These are phyloP conservation scores for Penicillium sp. DNA, from an alignment of 2,329 filamentous ascomycete genomes.

Conservation along the genomic window DNA sequence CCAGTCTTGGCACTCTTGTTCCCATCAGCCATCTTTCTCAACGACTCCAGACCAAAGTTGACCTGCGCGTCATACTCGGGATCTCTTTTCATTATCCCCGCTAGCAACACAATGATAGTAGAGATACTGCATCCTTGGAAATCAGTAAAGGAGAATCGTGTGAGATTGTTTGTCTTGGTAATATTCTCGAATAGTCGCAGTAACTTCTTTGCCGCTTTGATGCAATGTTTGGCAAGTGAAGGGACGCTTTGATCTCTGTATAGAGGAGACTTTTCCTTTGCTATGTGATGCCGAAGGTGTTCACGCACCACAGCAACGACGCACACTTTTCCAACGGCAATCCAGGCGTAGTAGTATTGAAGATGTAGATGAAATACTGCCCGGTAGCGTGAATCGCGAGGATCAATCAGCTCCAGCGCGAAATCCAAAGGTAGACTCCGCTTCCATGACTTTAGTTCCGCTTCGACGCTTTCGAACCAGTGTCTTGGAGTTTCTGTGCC, in stretches of 20 bases:
- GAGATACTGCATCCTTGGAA: constrained; percentile 39
- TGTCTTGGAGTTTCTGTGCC: constrained; percentile 7
- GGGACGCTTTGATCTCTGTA: background rate
- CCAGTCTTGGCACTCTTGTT: constrained; percentile 28
- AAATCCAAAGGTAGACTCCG: constrained; percentile 24
- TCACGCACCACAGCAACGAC: constrained; percentile 27
- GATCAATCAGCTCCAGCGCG: constrained; percentile 25
- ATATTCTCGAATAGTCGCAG: constrained; percentile 30
- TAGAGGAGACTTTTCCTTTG: background rate
- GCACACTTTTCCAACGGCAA: constrained; percentile 33
- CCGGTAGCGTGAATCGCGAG: constrained; percentile 27
- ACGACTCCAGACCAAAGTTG: constrained; percentile 28
- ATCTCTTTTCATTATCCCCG: constrained; percentile 32
- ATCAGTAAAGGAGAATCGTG: constrained; percentile 37
- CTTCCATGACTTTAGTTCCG: constrained; percentile 31
- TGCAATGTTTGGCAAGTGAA: constrained; percentile 23
- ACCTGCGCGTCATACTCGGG: constrained; percentile 28
- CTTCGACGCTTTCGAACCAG: constrained; percentile 14
- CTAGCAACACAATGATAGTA: constrained; percentile 32
- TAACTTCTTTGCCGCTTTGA: constrained; percentile 30
- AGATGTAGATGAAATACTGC: constrained; percentile 34
- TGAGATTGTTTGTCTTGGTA: constrained; percentile 24
- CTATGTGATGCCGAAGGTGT: constrained; percentile 12
- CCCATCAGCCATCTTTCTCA: constrained; percentile 32
- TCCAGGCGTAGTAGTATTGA: constrained; percentile 37